These are phyloP conservation scores for Hericium rajendrae DNA, from an alignment of 768 basidiomycete genomes.

Conservation along the genomic window DNA sequence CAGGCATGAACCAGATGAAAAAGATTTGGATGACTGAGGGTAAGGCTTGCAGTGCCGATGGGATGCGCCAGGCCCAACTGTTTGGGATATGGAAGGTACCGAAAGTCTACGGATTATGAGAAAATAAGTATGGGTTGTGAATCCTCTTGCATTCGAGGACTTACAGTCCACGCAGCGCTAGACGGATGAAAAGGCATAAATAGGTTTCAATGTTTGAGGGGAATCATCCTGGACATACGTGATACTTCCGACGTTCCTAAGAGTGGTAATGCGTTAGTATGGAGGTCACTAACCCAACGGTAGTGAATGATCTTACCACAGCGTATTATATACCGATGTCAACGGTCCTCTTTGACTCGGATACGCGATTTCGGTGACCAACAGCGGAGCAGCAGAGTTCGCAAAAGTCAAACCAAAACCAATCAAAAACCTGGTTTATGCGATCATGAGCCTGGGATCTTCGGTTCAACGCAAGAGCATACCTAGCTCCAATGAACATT, in stretches of 20 bases:
- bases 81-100: conserved; percentile 33
- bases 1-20: conserved; percentile 34
- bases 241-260: background rate
- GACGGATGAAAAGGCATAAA: background rate
- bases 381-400: conserved; percentile 25
- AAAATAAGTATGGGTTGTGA: no score
- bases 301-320: conserved; percentile 26
- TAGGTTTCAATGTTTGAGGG: background rate
- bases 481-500: conserved; percentile 27
- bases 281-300: conserved; percentile 63
- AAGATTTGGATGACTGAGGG: conserved; percentile 23
- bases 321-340: conserved; percentile 25
- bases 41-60: conserved; percentile 29
- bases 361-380: conserved; percentile 31
- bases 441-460: background rate
- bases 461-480: conserved; percentile 2
- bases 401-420: conserved; percentile 25
- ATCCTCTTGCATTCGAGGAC: background rate
- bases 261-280: conserved; percentile 16
- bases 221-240: no score
- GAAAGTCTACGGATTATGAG: conserved; percentile 18
- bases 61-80: conserved; percentile 35
- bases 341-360: conserved; percentile 30
- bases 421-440: conserved; percentile 1
- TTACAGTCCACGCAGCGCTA: conserved; percentile 57